Evolutionary conservation across 2,329 filamentous ascomycete genomes (phyloP), one percentile per base, ranked within the genome.

Genomic region (Alternaria sp.): DNA sequence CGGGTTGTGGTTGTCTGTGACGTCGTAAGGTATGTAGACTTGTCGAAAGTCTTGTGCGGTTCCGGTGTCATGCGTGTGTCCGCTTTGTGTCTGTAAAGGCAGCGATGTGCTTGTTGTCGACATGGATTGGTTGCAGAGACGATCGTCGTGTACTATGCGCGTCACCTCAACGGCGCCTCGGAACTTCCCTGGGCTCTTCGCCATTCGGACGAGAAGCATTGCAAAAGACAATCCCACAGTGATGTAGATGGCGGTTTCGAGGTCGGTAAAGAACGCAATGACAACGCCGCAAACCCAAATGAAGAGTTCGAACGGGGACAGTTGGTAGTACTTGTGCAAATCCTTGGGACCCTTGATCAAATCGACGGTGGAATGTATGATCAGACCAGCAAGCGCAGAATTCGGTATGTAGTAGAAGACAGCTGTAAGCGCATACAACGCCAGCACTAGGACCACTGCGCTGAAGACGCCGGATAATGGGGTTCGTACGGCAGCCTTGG

Each of bases 371-470:
- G 93, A 93, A 74, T 97, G 93, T 63, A 97, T 96, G 66, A 97
- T 96, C 72, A 97, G 90, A 29, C 88, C 93, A 0, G 93, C 85
- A 2, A 97, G 85, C 6, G 88, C 86, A 4, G 93, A 87, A 62
- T 85, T 90, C 0, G 93, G 92, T 52, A 97, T 97, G 78, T 92
- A 97, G 80, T 88, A 96, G 83, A 97, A 97, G 10, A 97, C 88
- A 0, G 88, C 86, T 0, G 93, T 89, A 44, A 97, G 81, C 4
- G 90, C 90, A 72, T 97, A 97, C 61, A 96, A 91, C 21, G 94
- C 92, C 5, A 97, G 81, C 0, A 97, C 83, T 4, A 97, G 91
- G 8, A 97, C 84, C 17, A 89, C 51, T 0, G 90, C 93, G 7
- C 93, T 96, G 66, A 97, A 91, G 34, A 95, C 84, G 76, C 94